Conservation (phyloP, 306 rosid genomes). For the Elaeagnus macrophylla region DNA sequence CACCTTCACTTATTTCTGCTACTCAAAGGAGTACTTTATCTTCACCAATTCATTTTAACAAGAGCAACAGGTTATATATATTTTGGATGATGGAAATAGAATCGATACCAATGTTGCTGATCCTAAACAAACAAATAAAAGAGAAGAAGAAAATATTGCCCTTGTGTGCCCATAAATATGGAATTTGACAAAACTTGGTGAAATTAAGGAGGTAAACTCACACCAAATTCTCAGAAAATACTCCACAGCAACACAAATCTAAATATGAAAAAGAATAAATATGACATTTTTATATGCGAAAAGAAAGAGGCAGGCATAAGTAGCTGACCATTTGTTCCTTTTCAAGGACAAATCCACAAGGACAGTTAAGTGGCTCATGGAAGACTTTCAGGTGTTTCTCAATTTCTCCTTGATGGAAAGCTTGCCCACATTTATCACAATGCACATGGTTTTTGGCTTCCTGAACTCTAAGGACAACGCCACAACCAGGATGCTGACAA, state of each 20-base stretch:
- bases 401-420: conserved; percentile 74
- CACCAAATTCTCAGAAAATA: no score
- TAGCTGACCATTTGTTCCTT: conserved; percentile 81
- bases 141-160: no score
- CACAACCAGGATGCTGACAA: conserved; percentile 65
- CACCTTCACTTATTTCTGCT: no score
- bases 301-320: not conserved
- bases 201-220: no score
- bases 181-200: no score
- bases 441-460: conserved; percentile 83
- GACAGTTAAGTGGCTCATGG: conserved; percentile 78
- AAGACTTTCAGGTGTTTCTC: conserved; percentile 88
- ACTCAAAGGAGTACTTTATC: no score
- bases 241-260: not conserved
- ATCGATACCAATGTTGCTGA: no score
- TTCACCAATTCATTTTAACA: no score
- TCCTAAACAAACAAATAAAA: no score
- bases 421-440: conserved; percentile 76
- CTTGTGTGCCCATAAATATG: no score
- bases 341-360: conserved; percentile 80
- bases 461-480: conserved; percentile 80
- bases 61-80: no score
- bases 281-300: not conserved
- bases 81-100: no score
- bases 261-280: not conserved